phyloP scores from a whole-genome alignment of 441 rosid species.

The Syzygium malaccense region DNA sequence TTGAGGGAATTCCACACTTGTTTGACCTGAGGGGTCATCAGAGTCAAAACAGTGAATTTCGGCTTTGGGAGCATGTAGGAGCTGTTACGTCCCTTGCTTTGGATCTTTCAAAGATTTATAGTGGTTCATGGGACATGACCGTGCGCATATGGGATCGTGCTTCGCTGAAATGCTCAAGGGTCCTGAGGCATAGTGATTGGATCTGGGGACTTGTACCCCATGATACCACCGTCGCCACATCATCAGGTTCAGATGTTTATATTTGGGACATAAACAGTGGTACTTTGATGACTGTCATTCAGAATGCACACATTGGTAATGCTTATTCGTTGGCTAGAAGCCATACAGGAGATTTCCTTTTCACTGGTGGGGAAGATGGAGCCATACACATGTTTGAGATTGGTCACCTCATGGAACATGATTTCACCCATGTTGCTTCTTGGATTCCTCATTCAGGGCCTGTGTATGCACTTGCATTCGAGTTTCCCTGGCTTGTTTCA shows the following conservation, averaged over 20 bases:
- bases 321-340: slow-evolving; percentile 67
- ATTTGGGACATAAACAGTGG: slow-evolving; percentile 62
- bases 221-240: slow-evolving; percentile 46
- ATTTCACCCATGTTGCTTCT: slow-evolving; percentile 46
- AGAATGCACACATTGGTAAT: slow-evolving; percentile 58
- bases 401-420: slow-evolving; percentile 7
- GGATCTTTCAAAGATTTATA: slow-evolving; percentile 55
- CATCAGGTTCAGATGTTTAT: slow-evolving; percentile 80
- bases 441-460: slow-evolving; percentile 89
- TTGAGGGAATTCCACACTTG: slow-evolving; percentile 51
- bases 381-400: slow-evolving; percentile 83
- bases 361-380: slow-evolving; percentile 95
- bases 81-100: slow-evolving; percentile 80
- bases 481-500: slow-evolving; percentile 97
- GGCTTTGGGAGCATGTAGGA: slow-evolving; percentile 88
- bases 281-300: slow-evolving; percentile 40
- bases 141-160: slow-evolving; percentile 81
- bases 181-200: slow-evolving; percentile 87
- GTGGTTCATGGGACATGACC: slow-evolving; percentile 97
- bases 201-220: slow-evolving; percentile 78
- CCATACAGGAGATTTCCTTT: slow-evolving; percentile 73
- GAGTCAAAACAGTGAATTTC: slow-evolving; percentile 41
- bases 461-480: slow-evolving; percentile 73
- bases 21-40: slow-evolving; percentile 57
- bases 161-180: slow-evolving; percentile 50